Evolutionary conservation across 225 moss, liverwort and hornwort species (phyloP), one percentile per base, ranked within the genome.

Genomic region (Antitrichia curtipendula): DNA sequence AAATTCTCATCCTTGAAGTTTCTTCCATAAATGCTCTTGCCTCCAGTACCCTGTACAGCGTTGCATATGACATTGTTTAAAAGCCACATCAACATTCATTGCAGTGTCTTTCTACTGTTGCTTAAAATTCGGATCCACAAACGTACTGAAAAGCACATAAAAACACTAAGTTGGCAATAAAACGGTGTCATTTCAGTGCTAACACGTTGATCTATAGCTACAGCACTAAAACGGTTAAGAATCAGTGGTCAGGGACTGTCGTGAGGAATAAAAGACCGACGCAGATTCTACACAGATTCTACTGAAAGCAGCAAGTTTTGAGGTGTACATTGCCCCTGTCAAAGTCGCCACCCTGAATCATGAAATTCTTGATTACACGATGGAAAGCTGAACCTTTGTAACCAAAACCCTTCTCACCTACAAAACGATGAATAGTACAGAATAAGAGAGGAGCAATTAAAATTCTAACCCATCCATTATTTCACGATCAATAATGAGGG

Each of bases 291-390:
- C 63, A 57, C n/a, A 54, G 27, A 54, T 77, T 56, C 59, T 38
- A 83, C 21, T 63, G 3, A 84, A 70, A 79, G 49, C 12, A 65
- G 38, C 15, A 77, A 54, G 62, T 50, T 59, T 69, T 19, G 21
- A 85, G 38, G 41, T 82, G 66, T 93, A 97, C 97, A 92, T 98
- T 96, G 63, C 94, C 94, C 43, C 24, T 93, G 23, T 96, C 96
- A 65, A 98, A 98, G 89, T 98, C 98, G 80, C 98, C 97, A 86
- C 97, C 97, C 91, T 98, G 98, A 74, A 98, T 97, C 98, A 98
- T 98, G 87, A 98, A 98, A 54, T 93, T 89, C 91, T 93, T 95
- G 88, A 98, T 98, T 14, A 98, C 96, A 85, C 97, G 97, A 81
- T 98, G 98, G 81, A 98, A 98, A 82, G 90, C 84, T 36, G 96